Percentiles rank a stretch among this genome's conserved stretches.
phyloP scores from a whole-genome alignment of 495 filamentous ascomycete species.

The Aspergillus taichungensis region DNA sequence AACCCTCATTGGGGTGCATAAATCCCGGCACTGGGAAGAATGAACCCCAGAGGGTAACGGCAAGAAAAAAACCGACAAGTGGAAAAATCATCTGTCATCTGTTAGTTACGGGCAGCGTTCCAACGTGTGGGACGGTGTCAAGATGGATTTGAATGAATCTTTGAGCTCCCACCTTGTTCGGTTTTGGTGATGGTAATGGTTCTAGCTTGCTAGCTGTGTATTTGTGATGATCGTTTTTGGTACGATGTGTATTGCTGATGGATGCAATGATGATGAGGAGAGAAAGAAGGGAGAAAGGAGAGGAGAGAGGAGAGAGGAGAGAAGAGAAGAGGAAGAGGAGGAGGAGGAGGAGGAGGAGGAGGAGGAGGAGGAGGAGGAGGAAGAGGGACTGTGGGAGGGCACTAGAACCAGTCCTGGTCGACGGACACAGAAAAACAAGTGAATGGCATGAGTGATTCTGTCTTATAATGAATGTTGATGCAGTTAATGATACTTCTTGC shows the following conservation, averaged over 20 bases:
- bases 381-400: no score
- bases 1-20: slow-evolving; percentile 1
- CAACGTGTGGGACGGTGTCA: background rate
- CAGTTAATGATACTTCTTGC: no score
- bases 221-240: background rate
- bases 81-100: slow-evolving; percentile 3
- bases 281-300: slow-evolving; percentile 2
- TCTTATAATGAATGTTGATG: no score
- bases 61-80: slow-evolving; percentile 4
- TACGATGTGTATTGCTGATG: background rate
- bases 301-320: slow-evolving; percentile 2
- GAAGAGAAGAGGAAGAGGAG: slow-evolving; percentile 1
- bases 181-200: no score
- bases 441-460: no score
- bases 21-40: slow-evolving; percentile 5
- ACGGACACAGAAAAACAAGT: no score
- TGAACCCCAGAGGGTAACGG: slow-evolving; percentile 5
- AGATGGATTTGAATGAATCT: background rate
- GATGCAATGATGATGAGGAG: slow-evolving; percentile 1
- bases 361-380: background rate
- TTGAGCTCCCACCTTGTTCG: no score
- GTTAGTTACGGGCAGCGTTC: no score
- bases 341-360: background rate
- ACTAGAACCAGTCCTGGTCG: no score
- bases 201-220: background rate